Base-by-base conservation (phyloP, 2,329 filamentous ascomycete genomes). In the Ceratocystis alfenasii region DNA sequence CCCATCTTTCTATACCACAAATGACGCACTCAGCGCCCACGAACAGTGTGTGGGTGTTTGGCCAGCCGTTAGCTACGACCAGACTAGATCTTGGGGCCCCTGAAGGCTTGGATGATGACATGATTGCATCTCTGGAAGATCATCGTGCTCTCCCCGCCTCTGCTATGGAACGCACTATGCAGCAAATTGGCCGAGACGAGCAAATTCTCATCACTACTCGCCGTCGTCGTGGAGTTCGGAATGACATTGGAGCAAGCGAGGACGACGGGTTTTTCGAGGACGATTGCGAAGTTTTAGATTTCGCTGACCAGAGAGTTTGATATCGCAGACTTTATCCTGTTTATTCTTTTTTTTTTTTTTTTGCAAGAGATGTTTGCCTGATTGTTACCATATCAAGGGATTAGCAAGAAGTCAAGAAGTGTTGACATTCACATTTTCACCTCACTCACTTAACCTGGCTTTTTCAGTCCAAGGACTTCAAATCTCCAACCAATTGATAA, bases 211-310 rank as follows among this genome's bases (percentile, higher is more conserved):
- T 93, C 20, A 95, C 89, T 17, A 93, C 90, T 1, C 81, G 90
- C 68, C 81, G 88, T 64, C 83, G 89, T 67, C 83, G 81, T 50
- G 77, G 79, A 48, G 79, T 78, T 63, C 78, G 81, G 64, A 73
- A 76, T 46, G 74, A 76, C 17, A 77, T 78, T 36, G 59, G 44
- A 28, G 36, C 22, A 28, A 46, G 41, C 20, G 64, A 64, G n/a
- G 61, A 89, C 66, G 85, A 87, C 65, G 88, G 87, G 1, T 95
- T 95, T 75, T 95, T 95, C 71, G 91, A 96, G 75, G 90, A 96
- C 73, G 91, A 95, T 73, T 94, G 89, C 70, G 90, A 95, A 74
- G 88, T 96, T 66, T 81, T 95, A 69, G 90, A 95, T 76, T 95
- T 94, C 81, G 89, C 90, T 28, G 84, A 85, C 71, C 84, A 87